These are phyloP conservation scores for Xylariaceae sp. DNA, from an alignment of 2,329 filamentous ascomycete species.

Conservation along the genomic window DNA sequence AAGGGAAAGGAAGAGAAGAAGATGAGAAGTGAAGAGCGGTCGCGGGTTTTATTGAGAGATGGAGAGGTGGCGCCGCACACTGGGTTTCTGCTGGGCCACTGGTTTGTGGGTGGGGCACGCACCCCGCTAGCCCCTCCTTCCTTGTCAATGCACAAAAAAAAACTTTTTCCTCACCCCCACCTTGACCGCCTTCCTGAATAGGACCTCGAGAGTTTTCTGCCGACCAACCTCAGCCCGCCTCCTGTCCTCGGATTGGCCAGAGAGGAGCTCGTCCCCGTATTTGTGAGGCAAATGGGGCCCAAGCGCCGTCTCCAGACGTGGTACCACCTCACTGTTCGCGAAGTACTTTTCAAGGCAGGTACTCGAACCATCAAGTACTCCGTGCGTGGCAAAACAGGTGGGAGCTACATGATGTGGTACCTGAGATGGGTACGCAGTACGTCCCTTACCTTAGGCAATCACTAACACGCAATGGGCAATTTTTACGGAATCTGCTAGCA, in stretches of 20 bases:
- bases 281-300: slow-evolving; percentile 14
- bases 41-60: slow-evolving; percentile 23
- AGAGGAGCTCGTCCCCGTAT: not conserved
- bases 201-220: not conserved
- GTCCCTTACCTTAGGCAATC: too few species aligned
- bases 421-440: not conserved
- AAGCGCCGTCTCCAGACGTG: not conserved
- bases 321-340: not conserved
- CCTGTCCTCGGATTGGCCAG: slow-evolving; percentile 7
- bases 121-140: slow-evolving; percentile 21
- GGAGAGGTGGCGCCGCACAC: slow-evolving; percentile 13
- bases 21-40: slow-evolving; percentile 21
- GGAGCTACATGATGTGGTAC: not conserved
- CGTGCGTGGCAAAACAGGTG: too few species aligned
- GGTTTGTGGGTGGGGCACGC: slow-evolving; percentile 19
- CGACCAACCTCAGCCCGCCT: not conserved
- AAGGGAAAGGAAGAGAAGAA: slow-evolving; percentile 31
- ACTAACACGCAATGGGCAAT: not conserved
- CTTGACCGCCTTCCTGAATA: slow-evolving; percentile 17
- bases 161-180: slow-evolving; percentile 20
- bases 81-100: slow-evolving; percentile 13
- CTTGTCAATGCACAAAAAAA: slow-evolving; percentile 19
- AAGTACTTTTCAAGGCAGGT: not conserved
- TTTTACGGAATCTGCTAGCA: too few species aligned
- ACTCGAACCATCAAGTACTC: too few species aligned